Conservation (phyloP, 345 rosid genomes). For the Psidium friedrichsthalianum region DNA sequence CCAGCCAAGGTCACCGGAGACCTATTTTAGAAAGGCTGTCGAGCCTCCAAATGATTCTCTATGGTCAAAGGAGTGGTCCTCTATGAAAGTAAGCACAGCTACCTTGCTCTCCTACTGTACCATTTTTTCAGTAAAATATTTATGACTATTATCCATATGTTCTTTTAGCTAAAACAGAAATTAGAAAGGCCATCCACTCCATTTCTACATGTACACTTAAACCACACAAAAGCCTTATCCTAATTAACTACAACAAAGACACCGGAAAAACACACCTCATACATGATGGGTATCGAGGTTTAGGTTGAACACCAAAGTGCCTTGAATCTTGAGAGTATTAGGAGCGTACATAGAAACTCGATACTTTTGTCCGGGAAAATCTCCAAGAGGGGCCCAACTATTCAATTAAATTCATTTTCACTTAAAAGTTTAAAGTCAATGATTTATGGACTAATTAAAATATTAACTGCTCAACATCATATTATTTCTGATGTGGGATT, state of each 20-base stretch:
- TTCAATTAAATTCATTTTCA: no score
- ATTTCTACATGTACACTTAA: neutral
- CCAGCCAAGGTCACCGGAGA: constrained; percentile 51
- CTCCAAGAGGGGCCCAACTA: no score
- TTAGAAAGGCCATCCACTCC: neutral
- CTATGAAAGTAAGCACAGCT: neutral
- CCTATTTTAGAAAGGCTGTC: constrained; percentile 18
- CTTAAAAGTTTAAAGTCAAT: no score
- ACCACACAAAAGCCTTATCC: neutral
- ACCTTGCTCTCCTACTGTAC: neutral
- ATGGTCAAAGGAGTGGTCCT: neutral
- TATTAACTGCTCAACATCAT: no score
- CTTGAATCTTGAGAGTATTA: neutral
- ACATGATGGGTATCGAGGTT: neutral
- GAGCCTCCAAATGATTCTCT: neutral
- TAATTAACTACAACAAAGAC: neutral
- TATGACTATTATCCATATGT: neutral
- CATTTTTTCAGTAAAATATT: neutral
- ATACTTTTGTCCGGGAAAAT: no score
- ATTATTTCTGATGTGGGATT: no score
- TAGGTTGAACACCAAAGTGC: neutral
- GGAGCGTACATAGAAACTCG: no score
- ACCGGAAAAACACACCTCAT: neutral
- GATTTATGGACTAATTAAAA: no score
- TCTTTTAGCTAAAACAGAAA: neutral